Base-by-base conservation (phyloP, 495 filamentous ascomycete genomes). In the Hypoxylon fuscum region DNA sequence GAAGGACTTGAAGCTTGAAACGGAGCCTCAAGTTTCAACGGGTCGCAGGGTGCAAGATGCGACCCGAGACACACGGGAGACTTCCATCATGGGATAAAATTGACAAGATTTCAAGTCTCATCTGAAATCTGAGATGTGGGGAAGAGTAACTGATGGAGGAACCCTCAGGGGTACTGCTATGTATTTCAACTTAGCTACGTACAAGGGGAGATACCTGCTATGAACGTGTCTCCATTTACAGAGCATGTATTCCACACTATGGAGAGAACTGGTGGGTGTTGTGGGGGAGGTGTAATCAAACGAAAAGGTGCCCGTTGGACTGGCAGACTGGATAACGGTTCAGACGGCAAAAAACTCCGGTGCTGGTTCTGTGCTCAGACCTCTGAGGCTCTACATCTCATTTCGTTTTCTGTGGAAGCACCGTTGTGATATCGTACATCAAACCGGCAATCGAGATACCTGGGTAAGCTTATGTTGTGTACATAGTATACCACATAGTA, bases 1-100 rank as follows among this genome's bases (percentile, higher is more conserved):
- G 18, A 54, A 59, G 12, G 40, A 64, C 47, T 65, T 41, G 52
- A 48, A 66, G 56, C 40, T 61, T 66, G 63, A 66, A 66, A 66
- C 63, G 38, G 62, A 61, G 62, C 50, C 62, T 59, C 62, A 65
- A 60, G 50, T 60, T 59, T 64, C 61, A 64, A 64, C 43, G 50
- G 62, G 62, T 53, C 50, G 62, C 62, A 60, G 62, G 55, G 56
- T 56, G 31, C 51, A 48, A 56, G 41, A 56, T 61, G 41, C 40
- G 56, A 59, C 56, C 62, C 62, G 56, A 53, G 56, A 66, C 51
- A 56, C 37, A 27, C 23, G 46, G 55, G 51, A 37, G 32, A 27
- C 45, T 59, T 59, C 40, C 50, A 59, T 55, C 40, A 57, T 51
- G 37, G 54, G 23, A 49, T 3, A 43, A 50, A 62, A 56, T 35